Percentiles rank a stretch among this genome's conserved stretches.
Evolutionary conservation across 1,284 basidiomycete genomes (phyloP).

Genomic region (Ustilago loliicola): DNA sequence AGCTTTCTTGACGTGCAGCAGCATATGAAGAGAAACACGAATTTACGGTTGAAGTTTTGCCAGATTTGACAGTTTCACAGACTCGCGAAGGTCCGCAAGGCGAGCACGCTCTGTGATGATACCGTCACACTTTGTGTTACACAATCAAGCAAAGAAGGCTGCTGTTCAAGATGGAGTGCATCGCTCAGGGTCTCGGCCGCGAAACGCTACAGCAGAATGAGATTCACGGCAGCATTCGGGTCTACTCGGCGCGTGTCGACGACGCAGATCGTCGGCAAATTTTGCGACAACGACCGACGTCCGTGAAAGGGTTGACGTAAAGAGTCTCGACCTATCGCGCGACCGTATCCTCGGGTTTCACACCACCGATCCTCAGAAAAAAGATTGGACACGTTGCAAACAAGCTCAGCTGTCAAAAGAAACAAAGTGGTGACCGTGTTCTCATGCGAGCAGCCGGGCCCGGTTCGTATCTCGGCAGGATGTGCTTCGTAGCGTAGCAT

Average conservation of each 20-base stretch:
- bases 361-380: conserved; percentile 2
- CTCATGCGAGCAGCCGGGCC: not conserved
- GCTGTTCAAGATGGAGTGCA: too few species aligned
- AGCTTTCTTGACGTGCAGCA: not conserved
- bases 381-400: conserved; percentile 1
- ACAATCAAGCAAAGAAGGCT: too few species aligned
- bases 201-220: too few species aligned
- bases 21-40: too few species aligned
- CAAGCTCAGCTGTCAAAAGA: conserved; percentile 1
- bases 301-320: not conserved
- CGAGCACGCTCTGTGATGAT: not conserved
- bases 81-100: not conserved
- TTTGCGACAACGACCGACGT: not conserved
- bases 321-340: conserved; percentile 4
- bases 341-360: not conserved
- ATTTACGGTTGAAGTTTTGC: not conserved
- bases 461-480: conserved; percentile 2
- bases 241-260: not conserved
- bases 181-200: too few species aligned
- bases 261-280: not conserved
- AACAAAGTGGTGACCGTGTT: not conserved
- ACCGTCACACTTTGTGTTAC: not conserved
- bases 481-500: not conserved
- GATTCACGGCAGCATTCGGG: too few species aligned
- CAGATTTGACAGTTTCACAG: not conserved